Conservation (phyloP, 116 monocot species). For the Zostera marina region DNA sequence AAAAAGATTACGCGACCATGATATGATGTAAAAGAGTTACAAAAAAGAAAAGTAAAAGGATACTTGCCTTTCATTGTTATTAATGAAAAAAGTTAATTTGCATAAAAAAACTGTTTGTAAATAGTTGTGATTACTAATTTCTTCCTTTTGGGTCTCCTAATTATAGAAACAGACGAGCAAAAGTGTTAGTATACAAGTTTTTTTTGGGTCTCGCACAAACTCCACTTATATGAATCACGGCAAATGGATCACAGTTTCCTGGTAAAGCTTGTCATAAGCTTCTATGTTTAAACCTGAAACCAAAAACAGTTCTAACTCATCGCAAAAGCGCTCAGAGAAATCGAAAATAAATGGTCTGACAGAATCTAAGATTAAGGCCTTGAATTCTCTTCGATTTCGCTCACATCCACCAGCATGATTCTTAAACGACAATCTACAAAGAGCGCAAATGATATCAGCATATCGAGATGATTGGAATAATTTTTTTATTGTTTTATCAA, state of each 20-base stretch:
- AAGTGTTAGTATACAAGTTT: too few relatives aligned
- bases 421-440: conserved; percentile 17
- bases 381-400: conserved; percentile 42
- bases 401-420: conserved; percentile 15
- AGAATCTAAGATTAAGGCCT: conserved; percentile 36
- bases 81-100: too few relatives aligned
- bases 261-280: conserved; percentile 63
- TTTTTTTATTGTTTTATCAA: not conserved
- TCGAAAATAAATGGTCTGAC: conserved; percentile 39
- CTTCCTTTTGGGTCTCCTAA: too few relatives aligned
- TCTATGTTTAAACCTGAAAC: conserved; percentile 56
- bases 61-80: too few relatives aligned
- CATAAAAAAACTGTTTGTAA: too few relatives aligned
- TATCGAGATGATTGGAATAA: not conserved
- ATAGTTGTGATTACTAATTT: too few relatives aligned
- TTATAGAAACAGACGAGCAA: too few relatives aligned
- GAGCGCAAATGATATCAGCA: not conserved
- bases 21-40: too few relatives aligned
- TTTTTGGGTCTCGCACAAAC: too few relatives aligned
- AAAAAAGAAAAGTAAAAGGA: too few relatives aligned
- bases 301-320: conserved; percentile 71
- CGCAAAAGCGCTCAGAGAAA: conserved; percentile 33
- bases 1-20: too few relatives aligned
- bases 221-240: too few relatives aligned
- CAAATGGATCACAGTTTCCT: conserved; percentile 11